A percentile compares a stretch with the other conserved stretches of the same genome.
Evolutionary conservation across 2,329 filamentous ascomycete genomes (phyloP).

Genomic region (Trichoderma afroharzianum): DNA sequence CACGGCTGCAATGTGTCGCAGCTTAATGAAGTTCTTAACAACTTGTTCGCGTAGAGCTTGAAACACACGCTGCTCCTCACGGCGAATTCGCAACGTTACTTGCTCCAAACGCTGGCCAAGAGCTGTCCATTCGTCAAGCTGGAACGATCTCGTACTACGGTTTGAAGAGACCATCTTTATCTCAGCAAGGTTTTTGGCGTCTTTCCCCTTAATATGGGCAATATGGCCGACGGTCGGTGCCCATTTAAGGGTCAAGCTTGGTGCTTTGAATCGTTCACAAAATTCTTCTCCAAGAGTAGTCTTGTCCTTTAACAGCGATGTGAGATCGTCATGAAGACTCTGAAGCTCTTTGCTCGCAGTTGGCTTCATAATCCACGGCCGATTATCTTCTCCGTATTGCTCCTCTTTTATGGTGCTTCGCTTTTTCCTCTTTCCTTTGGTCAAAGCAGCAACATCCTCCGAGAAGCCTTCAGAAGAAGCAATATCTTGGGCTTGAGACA

Average conservation of each 20-base stretch:
- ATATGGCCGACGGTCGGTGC: conserved; percentile 84
- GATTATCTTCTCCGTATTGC: conserved; percentile 57
- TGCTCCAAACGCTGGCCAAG: conserved; percentile 79
- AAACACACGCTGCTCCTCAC: conserved; percentile 82
- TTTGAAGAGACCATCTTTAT: conserved; percentile 63
- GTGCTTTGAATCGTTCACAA: conserved; percentile 56
- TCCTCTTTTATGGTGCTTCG: conserved; percentile 52
- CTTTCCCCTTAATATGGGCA: conserved; percentile 83
- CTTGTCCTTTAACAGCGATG: conserved; percentile 58
- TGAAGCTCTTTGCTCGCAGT: conserved; percentile 63
- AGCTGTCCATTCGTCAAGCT: conserved; percentile 77
- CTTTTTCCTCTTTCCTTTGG: conserved; percentile 50
- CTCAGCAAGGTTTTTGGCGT: conserved; percentile 43
- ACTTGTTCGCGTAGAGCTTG: conserved; percentile 69
- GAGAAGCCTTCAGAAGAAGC: conserved; percentile 62
- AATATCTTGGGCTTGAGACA: conserved; percentile 69
- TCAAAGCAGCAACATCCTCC: conserved; percentile 51
- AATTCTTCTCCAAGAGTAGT: conserved; percentile 56
- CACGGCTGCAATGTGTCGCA: conserved; percentile 85
- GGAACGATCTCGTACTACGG: conserved; percentile 80
- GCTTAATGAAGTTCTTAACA: conserved; percentile 74
- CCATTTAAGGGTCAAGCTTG: conserved; percentile 76
- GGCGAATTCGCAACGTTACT: conserved; percentile 69
- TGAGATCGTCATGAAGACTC: conserved; percentile 65
- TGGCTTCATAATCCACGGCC: conserved; percentile 63